Conservation (phyloP, 371 early-diverging fungal species). For the Zopfochytrium polystomum region DNA sequence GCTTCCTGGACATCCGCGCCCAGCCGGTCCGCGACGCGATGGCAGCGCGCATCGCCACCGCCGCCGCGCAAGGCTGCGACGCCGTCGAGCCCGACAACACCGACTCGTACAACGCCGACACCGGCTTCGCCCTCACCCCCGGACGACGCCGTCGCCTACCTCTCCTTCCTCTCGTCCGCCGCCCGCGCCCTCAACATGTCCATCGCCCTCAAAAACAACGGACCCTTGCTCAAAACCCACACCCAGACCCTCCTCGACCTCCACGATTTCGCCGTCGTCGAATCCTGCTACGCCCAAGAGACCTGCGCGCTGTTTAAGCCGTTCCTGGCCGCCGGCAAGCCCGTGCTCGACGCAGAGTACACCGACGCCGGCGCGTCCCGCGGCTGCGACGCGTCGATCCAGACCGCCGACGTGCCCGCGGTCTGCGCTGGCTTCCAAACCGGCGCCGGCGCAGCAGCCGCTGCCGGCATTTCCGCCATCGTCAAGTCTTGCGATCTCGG, state of each 20-base stretch:
- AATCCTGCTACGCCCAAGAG: conserved; percentile 16
- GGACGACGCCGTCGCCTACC: conserved; percentile 24
- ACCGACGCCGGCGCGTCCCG: conserved; percentile 10
- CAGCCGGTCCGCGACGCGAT: conserved; percentile 1
- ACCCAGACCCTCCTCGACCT: conserved; percentile 1
- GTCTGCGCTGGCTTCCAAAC: no score
- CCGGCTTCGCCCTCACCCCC: conserved; percentile 25
- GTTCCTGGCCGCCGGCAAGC: conserved; percentile 18
- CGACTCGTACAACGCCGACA: conserved; percentile 20
- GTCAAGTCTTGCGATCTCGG: conserved; percentile 13
- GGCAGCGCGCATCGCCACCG: conserved; percentile 16
- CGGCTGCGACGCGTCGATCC: conserved; percentile 9
- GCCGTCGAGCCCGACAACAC: conserved; percentile 35
- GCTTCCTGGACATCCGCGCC: conserved; percentile 19
- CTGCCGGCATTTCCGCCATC: conserved; percentile 9
- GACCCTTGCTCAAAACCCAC: not conserved
- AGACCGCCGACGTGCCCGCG: not conserved
- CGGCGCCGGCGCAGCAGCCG: no score
- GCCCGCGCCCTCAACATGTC: conserved; percentile 21
- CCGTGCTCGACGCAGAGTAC: conserved; percentile 32
- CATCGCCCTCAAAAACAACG: conserved; percentile 26
- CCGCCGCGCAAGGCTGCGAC: conserved; percentile 15
- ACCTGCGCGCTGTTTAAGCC: conserved; percentile 14
- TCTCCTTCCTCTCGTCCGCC: conserved; percentile 17
- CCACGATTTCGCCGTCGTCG: conserved; percentile 29